A percentile compares a stretch with the other conserved stretches of the same genome.
Evolutionary conservation across 108 stramenopile genomes (phyloP).

Genomic region (Cyclotella kingstonii): DNA sequence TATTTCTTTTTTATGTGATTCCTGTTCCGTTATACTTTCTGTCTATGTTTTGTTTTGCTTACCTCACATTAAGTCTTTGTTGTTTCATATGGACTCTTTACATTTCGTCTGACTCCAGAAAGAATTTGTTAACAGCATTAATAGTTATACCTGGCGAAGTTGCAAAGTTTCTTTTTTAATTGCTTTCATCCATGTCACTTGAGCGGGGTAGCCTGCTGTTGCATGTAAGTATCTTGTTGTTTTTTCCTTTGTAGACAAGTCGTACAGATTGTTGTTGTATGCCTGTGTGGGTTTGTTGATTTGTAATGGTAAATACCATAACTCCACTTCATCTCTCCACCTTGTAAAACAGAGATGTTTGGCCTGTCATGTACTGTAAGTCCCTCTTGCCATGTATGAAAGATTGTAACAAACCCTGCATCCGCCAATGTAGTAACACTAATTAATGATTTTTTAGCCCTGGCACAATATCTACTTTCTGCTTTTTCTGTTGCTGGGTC

Average conservation of each 20-base stretch:
- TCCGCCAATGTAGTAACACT: too few species aligned
- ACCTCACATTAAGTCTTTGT: constrained; percentile 6
- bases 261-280: not conserved
- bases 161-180: not conserved
- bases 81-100: constrained; percentile 38
- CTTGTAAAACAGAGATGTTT: not conserved
- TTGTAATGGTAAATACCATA: not conserved
- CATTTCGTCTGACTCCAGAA: constrained; percentile 1
- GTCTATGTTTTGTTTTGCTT: not conserved
- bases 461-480: too few species aligned
- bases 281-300: not conserved
- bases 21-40: not conserved
- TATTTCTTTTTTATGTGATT: constrained; percentile 1
- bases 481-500: not conserved
- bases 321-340: not conserved
- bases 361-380: not conserved
- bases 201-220: not conserved
- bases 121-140: not conserved
- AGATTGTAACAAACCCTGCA: too few species aligned
- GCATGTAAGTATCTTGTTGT: not conserved
- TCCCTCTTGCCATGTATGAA: too few species aligned
- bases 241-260: not conserved
- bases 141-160: not conserved
- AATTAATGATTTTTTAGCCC: too few species aligned
- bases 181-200: not conserved